Percentiles rank a stretch among this genome's conserved stretches.
Evolutionary conservation across 352 stramenopile genomes (phyloP).

Genomic region (Globisporangium takayamanum): DNA sequence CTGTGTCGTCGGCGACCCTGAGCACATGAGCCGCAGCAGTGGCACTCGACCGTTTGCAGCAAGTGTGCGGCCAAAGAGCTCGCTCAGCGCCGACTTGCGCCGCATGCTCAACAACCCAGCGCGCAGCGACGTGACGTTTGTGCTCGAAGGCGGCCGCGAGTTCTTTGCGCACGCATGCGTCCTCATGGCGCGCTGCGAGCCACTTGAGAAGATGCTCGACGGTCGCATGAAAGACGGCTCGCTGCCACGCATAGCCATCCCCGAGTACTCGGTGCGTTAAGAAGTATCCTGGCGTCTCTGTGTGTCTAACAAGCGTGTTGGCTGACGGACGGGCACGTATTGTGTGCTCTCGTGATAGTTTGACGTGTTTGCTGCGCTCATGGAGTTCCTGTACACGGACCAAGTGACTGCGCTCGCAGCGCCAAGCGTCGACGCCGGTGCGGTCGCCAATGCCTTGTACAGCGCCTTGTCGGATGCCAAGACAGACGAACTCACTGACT

Average conservation of each 20-base stretch:
- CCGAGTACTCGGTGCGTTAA: conserved; percentile 52
- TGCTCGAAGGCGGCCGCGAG: conserved; percentile 51
- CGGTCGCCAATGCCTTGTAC: not conserved
- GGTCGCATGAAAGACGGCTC: conserved; percentile 80
- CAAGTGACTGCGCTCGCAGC: conserved; percentile 40
- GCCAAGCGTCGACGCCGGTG: conserved; percentile 37
- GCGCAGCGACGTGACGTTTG: conserved; percentile 78
- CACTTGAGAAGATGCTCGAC: conserved; percentile 88
- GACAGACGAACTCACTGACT: not conserved
- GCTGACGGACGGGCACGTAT: not conserved
- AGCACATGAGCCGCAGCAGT: not conserved
- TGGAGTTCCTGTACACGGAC: conserved; percentile 90
- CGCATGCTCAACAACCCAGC: conserved; percentile 80
- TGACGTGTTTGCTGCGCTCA: conserved; percentile 69
- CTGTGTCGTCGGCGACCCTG: conserved; percentile 34
- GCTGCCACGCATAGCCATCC: conserved; percentile 58
- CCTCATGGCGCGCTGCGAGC: conserved; percentile 84
- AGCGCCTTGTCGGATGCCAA: not conserved
- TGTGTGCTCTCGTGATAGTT: conserved; percentile 29
- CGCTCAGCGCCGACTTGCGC: conserved; percentile 67
- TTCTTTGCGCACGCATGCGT: conserved; percentile 84
- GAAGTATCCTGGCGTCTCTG: not conserved
- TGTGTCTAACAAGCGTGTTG: not conserved
- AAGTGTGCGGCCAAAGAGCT: conserved; percentile 7
- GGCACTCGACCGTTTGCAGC: not conserved